Conservation (phyloP, 108 stramenopile genomes). For the Nitzschia palea region DNA sequence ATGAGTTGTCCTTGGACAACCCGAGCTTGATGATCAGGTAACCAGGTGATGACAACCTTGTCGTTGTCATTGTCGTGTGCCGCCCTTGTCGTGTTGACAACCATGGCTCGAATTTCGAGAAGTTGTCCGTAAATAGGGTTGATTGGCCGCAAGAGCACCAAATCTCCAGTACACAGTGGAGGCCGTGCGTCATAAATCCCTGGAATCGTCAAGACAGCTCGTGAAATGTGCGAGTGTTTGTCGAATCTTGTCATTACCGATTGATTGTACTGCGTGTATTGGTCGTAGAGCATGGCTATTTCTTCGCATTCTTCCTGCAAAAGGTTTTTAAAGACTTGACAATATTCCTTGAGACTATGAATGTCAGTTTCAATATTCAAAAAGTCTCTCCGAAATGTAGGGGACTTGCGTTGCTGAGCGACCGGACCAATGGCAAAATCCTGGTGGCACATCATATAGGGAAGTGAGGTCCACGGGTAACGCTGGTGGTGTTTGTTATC, state of each 20-base stretch:
- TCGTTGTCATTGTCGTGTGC: slow-evolving; percentile 3
- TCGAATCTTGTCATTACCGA: background rate
- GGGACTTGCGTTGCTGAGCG: background rate
- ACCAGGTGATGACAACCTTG: slow-evolving; percentile 13
- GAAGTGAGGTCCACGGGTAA: background rate
- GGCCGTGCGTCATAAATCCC: slow-evolving; percentile 70
- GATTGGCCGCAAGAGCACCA: slow-evolving; percentile 58
- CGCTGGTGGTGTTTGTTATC: background rate
- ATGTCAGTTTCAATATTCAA: slow-evolving; percentile 3
- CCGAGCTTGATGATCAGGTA: background rate
- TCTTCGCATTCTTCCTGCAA: slow-evolving; percentile 22
- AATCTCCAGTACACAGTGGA: slow-evolving; percentile 50
- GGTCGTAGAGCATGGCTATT: slow-evolving; percentile 22
- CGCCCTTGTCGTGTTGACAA: slow-evolving; percentile 28
- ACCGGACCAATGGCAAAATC: background rate
- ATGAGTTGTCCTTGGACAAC: background rate
- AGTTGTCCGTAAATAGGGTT: background rate
- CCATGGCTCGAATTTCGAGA: slow-evolving; percentile 19
- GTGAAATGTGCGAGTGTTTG: background rate
- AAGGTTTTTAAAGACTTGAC: slow-evolving; percentile 5
- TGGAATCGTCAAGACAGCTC: slow-evolving; percentile 7
- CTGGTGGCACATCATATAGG: background rate
- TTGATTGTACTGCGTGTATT: slow-evolving; percentile 23
- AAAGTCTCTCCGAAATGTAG: background rate
- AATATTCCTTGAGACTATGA: background rate